Conservation (phyloP, 805 yeast genomes). For the Kluyveromyces lactis region DNA sequence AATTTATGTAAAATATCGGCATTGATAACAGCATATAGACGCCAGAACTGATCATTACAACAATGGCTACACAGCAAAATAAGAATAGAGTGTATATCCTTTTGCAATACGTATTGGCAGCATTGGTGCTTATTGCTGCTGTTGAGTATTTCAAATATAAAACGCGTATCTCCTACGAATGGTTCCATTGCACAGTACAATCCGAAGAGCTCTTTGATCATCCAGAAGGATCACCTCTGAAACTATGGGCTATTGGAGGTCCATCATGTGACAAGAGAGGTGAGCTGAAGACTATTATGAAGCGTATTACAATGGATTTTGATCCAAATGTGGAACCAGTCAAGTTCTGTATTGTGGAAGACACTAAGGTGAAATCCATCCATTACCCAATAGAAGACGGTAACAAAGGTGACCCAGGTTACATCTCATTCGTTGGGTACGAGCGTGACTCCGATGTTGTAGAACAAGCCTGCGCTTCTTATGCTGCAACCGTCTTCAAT, state of each 20-base stretch:
- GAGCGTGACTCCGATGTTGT: constrained; percentile 18
- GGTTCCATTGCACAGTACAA: constrained; percentile 38
- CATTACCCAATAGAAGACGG: constrained; percentile 28
- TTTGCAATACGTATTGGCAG: constrained; percentile 22
- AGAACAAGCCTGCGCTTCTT: constrained; percentile 15
- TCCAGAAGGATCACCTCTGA: constrained; percentile 22
- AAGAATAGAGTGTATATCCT: constrained; percentile 9
- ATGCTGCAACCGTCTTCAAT: constrained; percentile 21
- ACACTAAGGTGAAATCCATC: constrained; percentile 16
- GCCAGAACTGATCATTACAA: too few species aligned
- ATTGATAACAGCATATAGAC: too few species aligned
- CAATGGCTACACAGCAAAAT: neutral
- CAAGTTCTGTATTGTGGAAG: constrained; percentile 33
- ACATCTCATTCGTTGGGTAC: constrained; percentile 27
- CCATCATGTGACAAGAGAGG: constrained; percentile 39
- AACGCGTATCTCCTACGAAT: constrained; percentile 34
- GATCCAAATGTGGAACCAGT: constrained; percentile 31
- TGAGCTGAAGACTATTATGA: constrained; percentile 32
- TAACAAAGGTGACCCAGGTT: constrained; percentile 30
- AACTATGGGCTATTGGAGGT: constrained; percentile 34
- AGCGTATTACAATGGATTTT: constrained; percentile 32
- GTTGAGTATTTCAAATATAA: constrained; percentile 37
- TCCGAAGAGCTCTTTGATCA: constrained; percentile 16
- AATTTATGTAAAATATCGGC: too few species aligned
- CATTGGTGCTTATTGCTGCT: constrained; percentile 30